Conservation (phyloP, 352 stramenopile species). For the Pythium dissotocum region DNA sequence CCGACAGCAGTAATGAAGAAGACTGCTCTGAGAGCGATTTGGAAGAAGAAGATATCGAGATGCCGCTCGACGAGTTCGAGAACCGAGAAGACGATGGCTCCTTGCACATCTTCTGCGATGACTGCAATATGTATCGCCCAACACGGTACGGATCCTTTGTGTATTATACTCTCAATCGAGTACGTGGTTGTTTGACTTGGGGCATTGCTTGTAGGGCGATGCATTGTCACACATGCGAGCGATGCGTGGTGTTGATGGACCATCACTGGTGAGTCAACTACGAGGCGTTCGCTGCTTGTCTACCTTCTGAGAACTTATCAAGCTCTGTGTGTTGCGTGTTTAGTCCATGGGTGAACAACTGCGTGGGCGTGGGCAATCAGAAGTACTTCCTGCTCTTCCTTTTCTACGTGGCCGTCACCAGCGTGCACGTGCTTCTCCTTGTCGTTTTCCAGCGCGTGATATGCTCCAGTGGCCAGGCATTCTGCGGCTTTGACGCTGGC, state of each 20-base stretch:
- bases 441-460: constrained; percentile 50
- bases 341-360: constrained; percentile 89
- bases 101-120: constrained; percentile 78
- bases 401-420: constrained; percentile 69
- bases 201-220: constrained; percentile 41
- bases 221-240: constrained; percentile 74
- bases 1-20: constrained; percentile 11
- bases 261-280: constrained; percentile 70
- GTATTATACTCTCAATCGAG: neutral
- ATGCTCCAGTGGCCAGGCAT: constrained; percentile 37
- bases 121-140: constrained; percentile 76
- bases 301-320: neutral
- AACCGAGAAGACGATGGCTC: constrained; percentile 71
- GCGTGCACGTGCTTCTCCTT: constrained; percentile 53
- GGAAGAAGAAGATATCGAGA: constrained; percentile 61
- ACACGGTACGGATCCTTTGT: constrained; percentile 41
- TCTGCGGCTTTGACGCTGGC: constrained; percentile 63
- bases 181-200: neutral
- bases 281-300: neutral
- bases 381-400: constrained; percentile 83
- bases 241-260: constrained; percentile 81
- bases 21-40: constrained; percentile 26
- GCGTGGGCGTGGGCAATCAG: constrained; percentile 79
- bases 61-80: constrained; percentile 67
- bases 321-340: neutral